A percentile compares a stretch with the other conserved stretches of the same genome.
Conservation (phyloP, 805 yeast species). For the Grigorovia humatica region DNA sequence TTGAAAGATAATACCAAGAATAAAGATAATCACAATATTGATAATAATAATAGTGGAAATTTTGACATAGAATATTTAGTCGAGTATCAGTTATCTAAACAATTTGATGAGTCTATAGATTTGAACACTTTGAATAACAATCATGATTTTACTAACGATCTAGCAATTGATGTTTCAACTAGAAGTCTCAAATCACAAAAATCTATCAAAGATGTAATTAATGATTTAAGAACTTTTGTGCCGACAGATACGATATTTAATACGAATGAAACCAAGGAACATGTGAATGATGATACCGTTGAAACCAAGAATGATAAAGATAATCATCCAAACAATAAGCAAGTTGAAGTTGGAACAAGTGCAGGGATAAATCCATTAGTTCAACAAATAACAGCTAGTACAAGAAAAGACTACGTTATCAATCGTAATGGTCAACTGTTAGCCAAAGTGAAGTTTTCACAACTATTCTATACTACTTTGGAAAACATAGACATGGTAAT, state of each 20-base stretch:
- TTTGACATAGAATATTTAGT: conserved; percentile 24
- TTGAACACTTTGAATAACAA: conserved; percentile 1
- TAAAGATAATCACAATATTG: conserved; percentile 2
- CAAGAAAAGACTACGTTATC: conserved; percentile 32
- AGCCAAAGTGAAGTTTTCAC: conserved; percentile 32
- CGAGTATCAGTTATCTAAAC: conserved; percentile 18
- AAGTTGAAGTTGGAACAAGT: not conserved
- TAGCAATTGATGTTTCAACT: not conserved
- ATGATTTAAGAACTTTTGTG: not conserved
- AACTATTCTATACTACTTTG: conserved; percentile 34
- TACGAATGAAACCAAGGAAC: not conserved
- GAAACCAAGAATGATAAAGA: not conserved
- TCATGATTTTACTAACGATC: not conserved
- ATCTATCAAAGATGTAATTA: not conserved
- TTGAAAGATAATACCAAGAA: conserved; percentile 11
- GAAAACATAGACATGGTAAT: conserved; percentile 35
- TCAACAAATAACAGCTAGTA: conserved; percentile 16
- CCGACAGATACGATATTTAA: not conserved
- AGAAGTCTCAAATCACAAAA: not conserved
- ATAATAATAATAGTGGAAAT: conserved; percentile 3
- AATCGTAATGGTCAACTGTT: conserved; percentile 34
- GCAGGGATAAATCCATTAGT: conserved; percentile 9
- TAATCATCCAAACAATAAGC: not conserved
- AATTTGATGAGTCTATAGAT: conserved; percentile 10
- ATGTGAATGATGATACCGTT: not conserved